Percentiles rank a stretch among this genome's conserved stretches.
phyloP scores from a whole-genome alignment of 352 stramenopile genomes.

The Phytopythium boreale region DNA sequence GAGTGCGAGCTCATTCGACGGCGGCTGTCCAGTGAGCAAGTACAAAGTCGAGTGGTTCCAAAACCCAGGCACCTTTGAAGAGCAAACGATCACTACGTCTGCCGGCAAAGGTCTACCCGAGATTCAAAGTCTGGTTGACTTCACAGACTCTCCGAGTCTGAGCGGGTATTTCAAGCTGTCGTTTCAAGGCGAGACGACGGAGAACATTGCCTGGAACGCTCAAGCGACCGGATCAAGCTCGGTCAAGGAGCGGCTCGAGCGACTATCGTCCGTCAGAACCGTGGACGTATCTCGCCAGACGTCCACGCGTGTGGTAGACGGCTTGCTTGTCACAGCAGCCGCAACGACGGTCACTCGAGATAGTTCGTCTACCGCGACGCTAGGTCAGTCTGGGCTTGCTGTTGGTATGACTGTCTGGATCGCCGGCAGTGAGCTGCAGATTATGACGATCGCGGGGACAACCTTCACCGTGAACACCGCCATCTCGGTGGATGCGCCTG shows the following conservation, averaged over 20 bases:
- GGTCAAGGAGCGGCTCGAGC: slow-evolving; percentile 66
- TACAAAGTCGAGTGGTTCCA: slow-evolving; percentile 83
- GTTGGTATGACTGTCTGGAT: slow-evolving; percentile 51
- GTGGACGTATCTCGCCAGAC: slow-evolving; percentile 47
- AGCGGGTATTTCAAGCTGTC: slow-evolving; percentile 66
- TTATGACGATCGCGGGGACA: slow-evolving; percentile 14
- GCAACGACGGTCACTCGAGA: slow-evolving; percentile 27
- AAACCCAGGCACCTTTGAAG: slow-evolving; percentile 40
- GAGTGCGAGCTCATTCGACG: slow-evolving; percentile 25
- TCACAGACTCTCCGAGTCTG: slow-evolving; percentile 54
- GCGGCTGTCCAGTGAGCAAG: slow-evolving; percentile 47
- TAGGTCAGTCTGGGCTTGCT: slow-evolving; percentile 20
- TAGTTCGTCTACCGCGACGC: slow-evolving; percentile 17
- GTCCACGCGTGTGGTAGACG: slow-evolving; percentile 41
- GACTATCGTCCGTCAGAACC: slow-evolving; percentile 58
- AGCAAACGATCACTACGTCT: slow-evolving; percentile 79
- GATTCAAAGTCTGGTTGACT: slow-evolving; percentile 53
- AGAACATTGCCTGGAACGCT: slow-evolving; percentile 72
- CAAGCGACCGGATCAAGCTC: slow-evolving; percentile 49
- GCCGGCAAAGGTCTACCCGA: slow-evolving; percentile 62
- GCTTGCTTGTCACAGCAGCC: slow-evolving; percentile 30
- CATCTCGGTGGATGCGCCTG: slow-evolving; percentile 23
- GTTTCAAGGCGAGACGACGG: slow-evolving; percentile 54
- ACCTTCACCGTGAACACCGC: slow-evolving; percentile 18
- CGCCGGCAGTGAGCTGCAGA: slow-evolving; percentile 32